Conservation (phyloP, 2,329 filamentous ascomycete species). For the Orbilia blumenaviensis region DNA sequence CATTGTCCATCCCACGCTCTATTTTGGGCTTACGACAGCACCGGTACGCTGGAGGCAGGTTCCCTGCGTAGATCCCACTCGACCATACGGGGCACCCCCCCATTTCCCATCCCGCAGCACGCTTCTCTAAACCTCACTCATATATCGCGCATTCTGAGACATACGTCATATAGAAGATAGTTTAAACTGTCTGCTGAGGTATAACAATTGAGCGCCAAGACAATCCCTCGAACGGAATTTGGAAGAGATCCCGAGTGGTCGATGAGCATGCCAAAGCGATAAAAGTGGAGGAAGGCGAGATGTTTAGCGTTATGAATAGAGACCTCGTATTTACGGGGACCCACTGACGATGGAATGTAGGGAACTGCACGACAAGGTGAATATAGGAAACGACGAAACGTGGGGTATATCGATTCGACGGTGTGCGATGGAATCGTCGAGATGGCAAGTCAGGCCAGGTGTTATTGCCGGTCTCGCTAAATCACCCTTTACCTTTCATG, state of each 20-base stretch:
- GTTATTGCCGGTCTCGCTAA: neutral
- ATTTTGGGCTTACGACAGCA: neutral
- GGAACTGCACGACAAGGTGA: neutral
- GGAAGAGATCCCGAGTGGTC: conserved; percentile 40
- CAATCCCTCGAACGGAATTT: neutral
- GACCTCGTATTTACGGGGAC: conserved; percentile 45
- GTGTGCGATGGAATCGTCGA: neutral
- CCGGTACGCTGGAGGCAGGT: neutral
- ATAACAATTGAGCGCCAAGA: conserved; percentile 12
- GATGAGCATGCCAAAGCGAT: conserved; percentile 29
- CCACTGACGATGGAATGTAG: conserved; percentile 1
- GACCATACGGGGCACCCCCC: neutral
- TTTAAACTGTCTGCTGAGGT: conserved; percentile 9
- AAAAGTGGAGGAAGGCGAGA: conserved; percentile 1
- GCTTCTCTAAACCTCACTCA: conserved; percentile 4
- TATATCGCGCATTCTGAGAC: conserved; percentile 55
- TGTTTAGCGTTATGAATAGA: neutral
- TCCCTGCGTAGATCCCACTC: conserved; percentile 48
- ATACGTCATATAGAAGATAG: conserved; percentile 47
- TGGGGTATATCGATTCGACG: conserved; percentile 30
- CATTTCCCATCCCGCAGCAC: neutral
- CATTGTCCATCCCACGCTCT: conserved; percentile 47
- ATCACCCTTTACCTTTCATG: neutral
- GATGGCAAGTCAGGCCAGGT: conserved; percentile 7
- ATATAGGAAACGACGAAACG: conserved; percentile 6